These are phyloP conservation scores for Lentinus brumalis DNA, from an alignment of 768 basidiomycete species.

Conservation along the genomic window DNA sequence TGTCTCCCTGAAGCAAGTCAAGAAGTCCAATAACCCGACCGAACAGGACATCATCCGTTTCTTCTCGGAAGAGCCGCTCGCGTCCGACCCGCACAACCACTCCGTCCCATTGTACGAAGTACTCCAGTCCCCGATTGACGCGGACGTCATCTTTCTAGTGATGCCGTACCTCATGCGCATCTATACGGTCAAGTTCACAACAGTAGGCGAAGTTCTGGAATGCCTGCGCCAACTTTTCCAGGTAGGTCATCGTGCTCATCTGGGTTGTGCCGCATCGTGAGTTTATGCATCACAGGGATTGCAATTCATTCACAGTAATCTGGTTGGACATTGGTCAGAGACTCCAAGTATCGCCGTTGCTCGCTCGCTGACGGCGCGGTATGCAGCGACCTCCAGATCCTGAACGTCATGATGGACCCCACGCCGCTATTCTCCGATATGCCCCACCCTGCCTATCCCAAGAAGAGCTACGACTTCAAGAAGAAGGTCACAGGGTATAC, in stretches of 20 bases:
- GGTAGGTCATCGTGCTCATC: constrained; percentile 17
- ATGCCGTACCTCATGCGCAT: constrained; percentile 34
- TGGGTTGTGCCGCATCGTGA: neutral
- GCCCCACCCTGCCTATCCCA: neutral
- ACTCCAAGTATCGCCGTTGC: neutral
- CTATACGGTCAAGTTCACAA: constrained; percentile 33
- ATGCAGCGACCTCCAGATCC: constrained; percentile 13
- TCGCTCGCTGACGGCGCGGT: neutral
- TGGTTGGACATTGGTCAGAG: constrained; percentile 37
- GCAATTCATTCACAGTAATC: constrained; percentile 37
- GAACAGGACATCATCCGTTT: constrained; percentile 15
- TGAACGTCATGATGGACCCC: constrained; percentile 24
- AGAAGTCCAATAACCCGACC: constrained; percentile 17
- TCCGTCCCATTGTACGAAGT: constrained; percentile 27
- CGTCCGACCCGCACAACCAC: constrained; percentile 24
- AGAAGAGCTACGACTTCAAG: constrained; percentile 11
- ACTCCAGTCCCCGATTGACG: constrained; percentile 13
- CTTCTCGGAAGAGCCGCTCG: constrained; percentile 4
- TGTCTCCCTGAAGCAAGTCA: constrained; percentile 21
- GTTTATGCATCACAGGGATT: constrained; percentile 29
- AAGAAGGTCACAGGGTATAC: constrained; percentile 22
- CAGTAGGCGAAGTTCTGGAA: constrained; percentile 38
- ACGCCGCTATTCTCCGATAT: constrained; percentile 9
- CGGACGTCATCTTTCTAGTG: constrained; percentile 25
- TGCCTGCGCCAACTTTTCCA: constrained; percentile 38